Evolutionary conservation across 306 rosid species (phyloP).

Genomic region (Casuarina equisetifolia): DNA sequence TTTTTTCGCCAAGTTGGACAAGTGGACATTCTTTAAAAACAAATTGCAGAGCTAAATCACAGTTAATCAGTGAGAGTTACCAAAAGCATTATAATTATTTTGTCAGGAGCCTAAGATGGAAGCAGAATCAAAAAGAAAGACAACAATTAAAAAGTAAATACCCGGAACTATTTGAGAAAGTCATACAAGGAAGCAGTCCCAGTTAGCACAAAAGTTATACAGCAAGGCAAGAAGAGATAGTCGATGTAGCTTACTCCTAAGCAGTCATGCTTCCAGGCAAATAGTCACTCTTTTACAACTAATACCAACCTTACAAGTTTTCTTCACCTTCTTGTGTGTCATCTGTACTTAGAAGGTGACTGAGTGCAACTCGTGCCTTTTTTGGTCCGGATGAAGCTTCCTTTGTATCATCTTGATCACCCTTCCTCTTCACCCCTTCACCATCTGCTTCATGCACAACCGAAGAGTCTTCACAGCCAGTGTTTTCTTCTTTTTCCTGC

Average conservation of each 20-base stretch:
- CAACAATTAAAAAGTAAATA: not conserved
- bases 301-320: slow-evolving; percentile 21
- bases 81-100: not conserved
- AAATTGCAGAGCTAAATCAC: no score
- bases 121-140: not conserved
- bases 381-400: slow-evolving; percentile 51
- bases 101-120: not conserved
- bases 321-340: slow-evolving; percentile 63
- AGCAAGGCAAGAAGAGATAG: slow-evolving; percentile 1
- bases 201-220: not conserved
- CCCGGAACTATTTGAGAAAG: not conserved
- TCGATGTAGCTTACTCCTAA: not conserved
- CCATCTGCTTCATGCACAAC: slow-evolving; percentile 30
- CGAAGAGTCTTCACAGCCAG: slow-evolving; percentile 33
- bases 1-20: no score
- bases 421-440: slow-evolving; percentile 64
- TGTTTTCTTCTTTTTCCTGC: slow-evolving; percentile 37
- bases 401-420: slow-evolving; percentile 35
- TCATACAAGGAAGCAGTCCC: not conserved
- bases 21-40: no score
- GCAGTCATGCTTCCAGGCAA: slow-evolving; percentile 15
- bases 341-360: slow-evolving; percentile 73
- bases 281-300: slow-evolving; percentile 11
- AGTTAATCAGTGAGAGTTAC: no score
- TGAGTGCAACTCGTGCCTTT: slow-evolving; percentile 52